Evolutionary conservation across 2,329 filamentous ascomycete species (phyloP).

Genomic region (Pseudogymnoascus sp.): DNA sequence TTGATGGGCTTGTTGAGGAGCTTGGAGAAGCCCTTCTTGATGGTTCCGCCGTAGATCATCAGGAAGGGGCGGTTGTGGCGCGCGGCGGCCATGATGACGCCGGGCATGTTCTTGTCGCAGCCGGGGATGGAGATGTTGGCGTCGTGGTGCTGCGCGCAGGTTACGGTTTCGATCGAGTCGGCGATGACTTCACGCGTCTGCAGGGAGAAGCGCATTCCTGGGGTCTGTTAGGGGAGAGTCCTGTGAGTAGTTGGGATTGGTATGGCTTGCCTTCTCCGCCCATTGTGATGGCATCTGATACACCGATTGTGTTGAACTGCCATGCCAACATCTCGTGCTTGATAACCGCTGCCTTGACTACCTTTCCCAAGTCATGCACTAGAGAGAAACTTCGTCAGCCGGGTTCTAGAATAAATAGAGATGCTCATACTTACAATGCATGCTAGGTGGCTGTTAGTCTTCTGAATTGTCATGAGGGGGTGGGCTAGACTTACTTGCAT

Average conservation of each 20-base stretch:
- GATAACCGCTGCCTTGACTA: constrained; percentile 72
- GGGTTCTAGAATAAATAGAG: background rate
- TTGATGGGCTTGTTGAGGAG: constrained; percentile 74
- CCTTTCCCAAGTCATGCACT: constrained; percentile 80
- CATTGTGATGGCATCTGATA: constrained; percentile 93
- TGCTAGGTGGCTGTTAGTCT: constrained; percentile 30
- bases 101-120: constrained; percentile 98
- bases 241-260: background rate
- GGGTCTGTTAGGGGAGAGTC: constrained; percentile 14
- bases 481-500: constrained; percentile 61
- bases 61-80: constrained; percentile 85
- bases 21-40: constrained; percentile 74
- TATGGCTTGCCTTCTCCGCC: constrained; percentile 64
- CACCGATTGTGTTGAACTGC: constrained; percentile 86
- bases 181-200: constrained; percentile 89
- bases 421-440: constrained; percentile 36
- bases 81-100: constrained; percentile 81
- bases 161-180: constrained; percentile 89
- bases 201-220: constrained; percentile 88
- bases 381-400: background rate
- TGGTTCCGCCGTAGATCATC: constrained; percentile 93
- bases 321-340: constrained; percentile 84
- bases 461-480: background rate
- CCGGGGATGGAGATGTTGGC: constrained; percentile 89
- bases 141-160: constrained; percentile 84